Evolutionary conservation across 805 yeast species (phyloP).

Genomic region (Myxozyma monticola): DNA sequence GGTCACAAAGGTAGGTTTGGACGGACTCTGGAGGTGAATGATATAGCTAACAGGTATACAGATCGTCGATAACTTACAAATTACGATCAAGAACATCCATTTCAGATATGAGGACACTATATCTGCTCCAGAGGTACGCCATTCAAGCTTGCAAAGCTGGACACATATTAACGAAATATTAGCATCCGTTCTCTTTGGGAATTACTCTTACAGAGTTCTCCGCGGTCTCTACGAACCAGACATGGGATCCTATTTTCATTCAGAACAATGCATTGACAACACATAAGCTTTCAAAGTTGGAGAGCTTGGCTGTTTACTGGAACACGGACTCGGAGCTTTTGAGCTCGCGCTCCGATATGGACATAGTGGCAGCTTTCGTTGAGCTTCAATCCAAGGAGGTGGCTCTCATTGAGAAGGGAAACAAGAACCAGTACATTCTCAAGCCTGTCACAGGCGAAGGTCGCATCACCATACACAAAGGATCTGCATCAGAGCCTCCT

Average conservation of each 20-base stretch:
- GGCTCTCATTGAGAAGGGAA: constrained; percentile 12
- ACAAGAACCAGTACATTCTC: constrained; percentile 49
- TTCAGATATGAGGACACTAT: constrained; percentile 83
- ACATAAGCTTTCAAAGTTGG: constrained; percentile 56
- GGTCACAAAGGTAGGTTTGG: constrained; percentile 64
- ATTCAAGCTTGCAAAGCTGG: background rate
- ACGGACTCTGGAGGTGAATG: background rate
- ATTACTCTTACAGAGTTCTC: constrained; percentile 80
- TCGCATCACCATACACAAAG: constrained; percentile 74
- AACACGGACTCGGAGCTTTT: constrained; percentile 62
- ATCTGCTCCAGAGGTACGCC: constrained; percentile 55
- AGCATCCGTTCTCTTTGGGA: constrained; percentile 76
- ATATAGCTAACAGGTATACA: background rate
- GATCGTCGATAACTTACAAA: constrained; percentile 80
- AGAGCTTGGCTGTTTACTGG: constrained; percentile 79
- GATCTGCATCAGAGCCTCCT: constrained; percentile 61
- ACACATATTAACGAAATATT: background rate
- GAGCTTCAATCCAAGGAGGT: constrained; percentile 8
- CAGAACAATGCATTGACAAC: constrained; percentile 66
- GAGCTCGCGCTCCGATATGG: constrained; percentile 33
- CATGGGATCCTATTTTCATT: constrained; percentile 84
- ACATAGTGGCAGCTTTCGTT: constrained; percentile 14
- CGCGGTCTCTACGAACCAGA: constrained; percentile 82
- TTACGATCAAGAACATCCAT: constrained; percentile 88
- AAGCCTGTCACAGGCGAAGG: constrained; percentile 91